Evolutionary conservation across 2,329 filamentous ascomycete species (phyloP), one percentile per base, ranked within the genome.

Genomic region (Coniella lustricola): DNA sequence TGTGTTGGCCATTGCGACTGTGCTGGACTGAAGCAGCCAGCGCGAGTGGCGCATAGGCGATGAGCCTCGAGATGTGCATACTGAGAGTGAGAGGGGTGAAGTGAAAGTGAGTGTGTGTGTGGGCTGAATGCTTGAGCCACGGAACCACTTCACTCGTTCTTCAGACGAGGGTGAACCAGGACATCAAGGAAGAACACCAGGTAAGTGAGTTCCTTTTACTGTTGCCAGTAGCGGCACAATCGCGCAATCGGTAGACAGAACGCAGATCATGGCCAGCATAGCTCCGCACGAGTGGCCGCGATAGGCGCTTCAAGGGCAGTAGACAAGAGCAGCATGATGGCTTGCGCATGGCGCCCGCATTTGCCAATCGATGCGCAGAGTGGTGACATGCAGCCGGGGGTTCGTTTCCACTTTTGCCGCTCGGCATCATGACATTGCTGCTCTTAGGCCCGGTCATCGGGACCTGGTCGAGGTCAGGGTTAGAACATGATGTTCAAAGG

Each of bases 11-110:
- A 29, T 14, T 16, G 5, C 13, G 25, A n/a, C 36, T 33, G n/a
- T 48, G 42, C 22, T 25, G 32, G 16, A 53, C 41, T 44, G 44
- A 34, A 16, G 48, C 39, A n/a, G 51, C 48, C 48, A 48, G 25
- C 8, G 48, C 48, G 10, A 53, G 44, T 29, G 44, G 48, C 36
- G 40, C 32, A 18, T n/a, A 21, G 14, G 43, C 12, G 17, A 44
- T 33, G 16, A 53, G 37, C 3, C 33, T 32, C 29, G 44, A 45
- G 16, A 53, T 34, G 20, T 36, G 48, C 51, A 53, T 50, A n/a
- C 32, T 38, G 13, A 14, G 13, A 40, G 21, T 16, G 14, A 14
- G 18, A 21, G 37, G 7, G 4, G 21, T 9, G 14, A 21, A 14
- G 17, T 13, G 18, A 38, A 7, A 12, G 18, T n/a, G 20, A 40